Evolutionary conservation across 139 green algal species (phyloP).

Genomic region (Chlorella vulgaris): DNA sequence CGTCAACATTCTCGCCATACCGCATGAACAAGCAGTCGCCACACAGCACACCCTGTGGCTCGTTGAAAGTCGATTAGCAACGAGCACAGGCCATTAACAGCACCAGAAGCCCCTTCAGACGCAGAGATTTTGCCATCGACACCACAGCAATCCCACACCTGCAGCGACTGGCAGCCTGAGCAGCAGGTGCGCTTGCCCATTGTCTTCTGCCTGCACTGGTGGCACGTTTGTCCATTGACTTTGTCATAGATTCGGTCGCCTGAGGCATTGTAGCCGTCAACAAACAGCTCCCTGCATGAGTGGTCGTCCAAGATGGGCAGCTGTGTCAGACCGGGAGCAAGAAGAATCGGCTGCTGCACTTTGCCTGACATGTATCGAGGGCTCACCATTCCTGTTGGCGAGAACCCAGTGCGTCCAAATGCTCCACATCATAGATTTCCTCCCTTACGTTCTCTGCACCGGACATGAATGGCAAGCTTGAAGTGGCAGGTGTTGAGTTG

Average conservation of each 20-base stretch:
- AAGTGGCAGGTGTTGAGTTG: too few relatives aligned
- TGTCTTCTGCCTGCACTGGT: conserved; percentile 51
- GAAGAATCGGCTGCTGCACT: too few relatives aligned
- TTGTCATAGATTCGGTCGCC: conserved; percentile 49
- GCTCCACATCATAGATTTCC: conserved; percentile 34
- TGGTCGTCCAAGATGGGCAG: background rate
- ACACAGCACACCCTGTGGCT: conserved; percentile 71
- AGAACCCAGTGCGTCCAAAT: conserved; percentile 32
- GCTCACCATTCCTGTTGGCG: conserved; percentile 30
- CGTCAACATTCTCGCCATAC: conserved; percentile 74
- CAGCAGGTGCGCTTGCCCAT: conserved; percentile 45
- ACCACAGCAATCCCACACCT: conserved; percentile 29
- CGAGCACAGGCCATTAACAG: too few relatives aligned
- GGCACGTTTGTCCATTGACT: conserved; percentile 43
- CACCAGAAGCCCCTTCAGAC: too few relatives aligned
- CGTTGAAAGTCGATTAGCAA: background rate
- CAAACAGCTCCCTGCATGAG: conserved; percentile 41
- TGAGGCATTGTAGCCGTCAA: conserved; percentile 43
- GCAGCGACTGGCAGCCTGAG: conserved; percentile 42
- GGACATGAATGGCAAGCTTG: background rate
- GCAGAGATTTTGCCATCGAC: too few relatives aligned
- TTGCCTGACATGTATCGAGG: background rate
- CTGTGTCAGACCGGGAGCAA: too few relatives aligned
- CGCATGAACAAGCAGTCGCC: conserved; percentile 85
- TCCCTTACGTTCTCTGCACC: conserved; percentile 27